phyloP scores from a whole-genome alignment of 441 rosid species.

The Pelargonium fulgidum region DNA sequence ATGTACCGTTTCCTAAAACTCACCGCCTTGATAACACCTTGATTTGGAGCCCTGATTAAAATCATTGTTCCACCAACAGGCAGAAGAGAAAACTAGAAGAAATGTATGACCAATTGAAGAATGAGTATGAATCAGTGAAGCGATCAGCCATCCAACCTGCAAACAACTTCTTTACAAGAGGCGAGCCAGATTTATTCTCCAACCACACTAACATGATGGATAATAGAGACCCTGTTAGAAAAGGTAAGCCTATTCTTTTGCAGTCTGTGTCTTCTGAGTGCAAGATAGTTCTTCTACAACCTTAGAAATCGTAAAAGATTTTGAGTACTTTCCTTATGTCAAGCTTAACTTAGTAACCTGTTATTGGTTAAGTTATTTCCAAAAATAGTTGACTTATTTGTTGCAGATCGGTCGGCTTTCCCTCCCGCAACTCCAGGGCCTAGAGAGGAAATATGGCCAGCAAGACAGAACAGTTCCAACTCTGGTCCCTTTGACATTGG shows the following conservation, averaged over 20 bases:
- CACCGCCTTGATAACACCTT: slow-evolving; percentile 6
- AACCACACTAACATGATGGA: slow-evolving; percentile 59
- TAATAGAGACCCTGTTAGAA: slow-evolving; percentile 47
- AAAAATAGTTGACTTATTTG: slow-evolving; percentile 25
- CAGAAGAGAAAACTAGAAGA: slow-evolving; percentile 95
- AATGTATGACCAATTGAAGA: slow-evolving; percentile 89
- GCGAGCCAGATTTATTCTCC: slow-evolving; percentile 66
- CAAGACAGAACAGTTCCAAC: slow-evolving; percentile 67
- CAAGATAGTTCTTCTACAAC: background rate
- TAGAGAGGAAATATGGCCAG: slow-evolving; percentile 78
- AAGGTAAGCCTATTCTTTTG: slow-evolving; percentile 48
- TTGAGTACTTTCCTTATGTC: background rate
- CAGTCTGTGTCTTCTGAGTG: background rate
- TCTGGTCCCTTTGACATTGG: slow-evolving; percentile 64
- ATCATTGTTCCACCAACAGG: slow-evolving; percentile 34
- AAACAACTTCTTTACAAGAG: slow-evolving; percentile 57
- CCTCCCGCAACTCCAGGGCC: slow-evolving; percentile 94
- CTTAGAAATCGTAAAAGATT: slow-evolving; percentile 13
- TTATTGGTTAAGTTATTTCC: slow-evolving; percentile 37
- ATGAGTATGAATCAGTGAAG: slow-evolving; percentile 67
- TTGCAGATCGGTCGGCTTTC: slow-evolving; percentile 74
- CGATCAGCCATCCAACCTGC: slow-evolving; percentile 76
- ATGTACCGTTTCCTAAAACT: background rate
- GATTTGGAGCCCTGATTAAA: slow-evolving; percentile 18
- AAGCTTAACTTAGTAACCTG: slow-evolving; percentile 11